Base-by-base conservation (phyloP, 495 filamentous ascomycete genomes). In the Aspergillus campestris region DNA sequence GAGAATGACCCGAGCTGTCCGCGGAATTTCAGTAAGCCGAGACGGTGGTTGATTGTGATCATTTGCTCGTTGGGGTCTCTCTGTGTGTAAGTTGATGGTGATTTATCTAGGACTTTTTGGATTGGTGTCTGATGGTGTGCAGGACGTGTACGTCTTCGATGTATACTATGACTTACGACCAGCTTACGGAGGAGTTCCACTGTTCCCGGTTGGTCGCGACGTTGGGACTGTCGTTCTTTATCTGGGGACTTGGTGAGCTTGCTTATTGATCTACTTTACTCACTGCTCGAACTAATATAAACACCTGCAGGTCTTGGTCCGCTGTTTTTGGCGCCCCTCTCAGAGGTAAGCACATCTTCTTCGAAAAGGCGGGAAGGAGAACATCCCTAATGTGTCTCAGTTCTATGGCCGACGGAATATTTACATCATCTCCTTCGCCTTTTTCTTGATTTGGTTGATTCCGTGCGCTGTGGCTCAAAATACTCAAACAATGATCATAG, bases 381-480 rank as follows among this genome's bases (percentile, higher is more conserved):
- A 10, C 12, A 31, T 3, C 9, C 15, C 45, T 62, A n/a, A 72
- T 38, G 65, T 63, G 6, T 41, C 67, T n/a, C 70, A 94, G 72
- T 97, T 97, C 59, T 94, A 90, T 59, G 92, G 92, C 13, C 79
- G 92, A 10, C 69, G 90, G 32, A 82, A 82, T 27, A 87, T 96
- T 49, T 97, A 95, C 53, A 71, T 95, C 27, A 57, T 61, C 13
- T 89, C 87, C 0, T 94, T 91, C 64, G 62, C 70, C 0, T 74
- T 84, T 49, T 96, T 92, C 62, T 53, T 91, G 42, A 78, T 96
- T 50, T 95, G 86, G 80, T 54, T 95, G 29, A 82, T 97, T 40
- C 92, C 92, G 7, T 88, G 84, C 49, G 91, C 92, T 1, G 80
- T 96, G 18, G 89, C 92, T 7, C 65, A 74, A 15, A 95, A 95